phyloP scores from a whole-genome alignment of 352 stramenopile genomes.

The Phytophthora fragariaefolia region DNA sequence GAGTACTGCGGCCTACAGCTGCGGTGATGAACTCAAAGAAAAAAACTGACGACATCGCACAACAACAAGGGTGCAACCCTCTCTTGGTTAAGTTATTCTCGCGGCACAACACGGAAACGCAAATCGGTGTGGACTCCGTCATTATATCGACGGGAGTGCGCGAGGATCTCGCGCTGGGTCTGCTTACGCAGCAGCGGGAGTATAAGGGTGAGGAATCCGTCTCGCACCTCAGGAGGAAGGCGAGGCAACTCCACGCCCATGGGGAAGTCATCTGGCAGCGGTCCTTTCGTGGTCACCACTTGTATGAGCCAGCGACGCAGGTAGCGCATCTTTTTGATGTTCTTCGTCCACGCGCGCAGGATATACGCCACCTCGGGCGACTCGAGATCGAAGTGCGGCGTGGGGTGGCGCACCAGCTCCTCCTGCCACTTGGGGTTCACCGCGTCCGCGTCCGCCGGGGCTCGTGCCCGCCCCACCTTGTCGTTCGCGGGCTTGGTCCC shows the following conservation, averaged over 20 bases:
- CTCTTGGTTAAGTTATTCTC: conserved; percentile 41
- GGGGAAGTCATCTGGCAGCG: conserved; percentile 60
- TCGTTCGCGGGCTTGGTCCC: conserved; percentile 9
- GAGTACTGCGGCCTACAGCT: conserved; percentile 56
- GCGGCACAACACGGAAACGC: conserved; percentile 63
- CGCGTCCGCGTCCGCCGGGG: conserved; percentile 23
- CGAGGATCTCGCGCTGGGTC: conserved; percentile 63
- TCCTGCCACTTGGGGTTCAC: conserved; percentile 52
- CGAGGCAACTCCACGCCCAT: conserved; percentile 73
- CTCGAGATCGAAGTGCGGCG: conserved; percentile 73
- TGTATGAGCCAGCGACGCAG: conserved; percentile 71
- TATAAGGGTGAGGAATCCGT: conserved; percentile 78
- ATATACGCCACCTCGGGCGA: conserved; percentile 81
- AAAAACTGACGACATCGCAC: conserved; percentile 1
- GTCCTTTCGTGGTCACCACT: conserved; percentile 42
- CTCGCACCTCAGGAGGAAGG: conserved; percentile 70
- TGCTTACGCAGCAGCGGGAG: conserved; percentile 82
- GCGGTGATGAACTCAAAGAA: conserved; percentile 36
- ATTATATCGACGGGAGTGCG: conserved; percentile 68
- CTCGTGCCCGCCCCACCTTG: conserved; percentile 11
- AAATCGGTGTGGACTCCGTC: conserved; percentile 71
- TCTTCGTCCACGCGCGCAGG: conserved; percentile 67
- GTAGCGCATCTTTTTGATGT: conserved; percentile 73
- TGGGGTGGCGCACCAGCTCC: conserved; percentile 75
- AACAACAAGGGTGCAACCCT: conserved; percentile 7